Conservation (phyloP, 345 rosid species). For the Acer campestre region DNA sequence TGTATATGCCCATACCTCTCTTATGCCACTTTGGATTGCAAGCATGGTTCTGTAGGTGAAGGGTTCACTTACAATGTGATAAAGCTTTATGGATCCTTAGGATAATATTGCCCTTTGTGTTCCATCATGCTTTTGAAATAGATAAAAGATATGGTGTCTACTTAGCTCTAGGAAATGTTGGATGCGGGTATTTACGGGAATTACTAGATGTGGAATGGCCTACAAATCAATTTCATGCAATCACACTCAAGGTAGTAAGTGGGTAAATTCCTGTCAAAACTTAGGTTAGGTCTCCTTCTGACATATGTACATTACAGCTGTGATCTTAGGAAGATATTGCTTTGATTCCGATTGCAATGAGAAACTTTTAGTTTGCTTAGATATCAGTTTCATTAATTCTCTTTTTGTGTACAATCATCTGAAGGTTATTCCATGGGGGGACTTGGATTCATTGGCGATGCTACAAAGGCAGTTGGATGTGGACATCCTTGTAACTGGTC, state of each 20-base stretch:
- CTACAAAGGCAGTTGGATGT: conserved; percentile 49
- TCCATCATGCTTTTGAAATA: not conserved
- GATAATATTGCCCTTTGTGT: not conserved
- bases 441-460: conserved; percentile 44
- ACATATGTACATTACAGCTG: not conserved
- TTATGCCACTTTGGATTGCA: not conserved
- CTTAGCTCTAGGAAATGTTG: not conserved
- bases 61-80: not conserved
- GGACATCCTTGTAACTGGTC: conserved; percentile 47
- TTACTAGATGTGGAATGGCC: not conserved
- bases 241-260: not conserved
- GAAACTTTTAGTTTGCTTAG: no score
- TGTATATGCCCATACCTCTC: not conserved
- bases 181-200: not conserved
- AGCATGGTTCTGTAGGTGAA: not conserved
- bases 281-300: not conserved
- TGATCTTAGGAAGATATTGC: not conserved
- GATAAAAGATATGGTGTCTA: not conserved
- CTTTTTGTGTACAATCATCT: conserved; percentile 10
- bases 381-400: not conserved
- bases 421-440: conserved; percentile 48
- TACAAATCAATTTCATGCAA: not conserved
- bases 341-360: not conserved
- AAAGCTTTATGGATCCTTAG: not conserved
- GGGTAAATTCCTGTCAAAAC: not conserved